Percentiles rank a stretch among this genome's conserved stretches.
Evolutionary conservation across 768 basidiomycete species (phyloP).

Genomic region (Boletus barrowsii): DNA sequence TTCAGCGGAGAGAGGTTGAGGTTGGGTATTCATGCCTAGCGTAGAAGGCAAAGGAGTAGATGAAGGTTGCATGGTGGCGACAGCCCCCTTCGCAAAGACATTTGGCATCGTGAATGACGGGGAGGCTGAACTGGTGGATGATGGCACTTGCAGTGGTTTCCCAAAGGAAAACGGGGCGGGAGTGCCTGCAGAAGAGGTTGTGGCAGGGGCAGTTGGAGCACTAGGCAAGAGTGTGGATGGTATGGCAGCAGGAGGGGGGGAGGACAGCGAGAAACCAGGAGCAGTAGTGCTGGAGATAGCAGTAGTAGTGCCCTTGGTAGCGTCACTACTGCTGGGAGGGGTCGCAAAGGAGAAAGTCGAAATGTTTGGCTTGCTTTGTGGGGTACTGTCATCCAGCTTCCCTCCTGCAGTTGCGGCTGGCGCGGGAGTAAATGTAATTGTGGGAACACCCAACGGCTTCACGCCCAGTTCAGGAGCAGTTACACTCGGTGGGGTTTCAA

Average conservation of each 20-base stretch:
- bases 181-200: slow-evolving; percentile 8
- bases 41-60: slow-evolving; percentile 6
- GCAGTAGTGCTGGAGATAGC: slow-evolving; percentile 6
- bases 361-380: slow-evolving; percentile 14
- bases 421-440: slow-evolving; percentile 28
- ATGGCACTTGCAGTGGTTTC: slow-evolving; percentile 12
- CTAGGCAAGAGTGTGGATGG: slow-evolving; percentile 14
- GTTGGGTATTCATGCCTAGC: slow-evolving; percentile 5
- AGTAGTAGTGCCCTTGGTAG: slow-evolving; percentile 6
- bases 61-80: slow-evolving; percentile 4
- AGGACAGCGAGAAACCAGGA: slow-evolving; percentile 22
- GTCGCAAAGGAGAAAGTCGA: slow-evolving; percentile 17
- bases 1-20: slow-evolving; percentile 7
- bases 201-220: slow-evolving; percentile 6
- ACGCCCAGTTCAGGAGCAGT: slow-evolving; percentile 22
- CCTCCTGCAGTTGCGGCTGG: slow-evolving; percentile 7
- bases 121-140: neutral
- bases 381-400: slow-evolving; percentile 1
- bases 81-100: slow-evolving; percentile 31
- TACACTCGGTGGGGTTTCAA: slow-evolving; percentile 29
- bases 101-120: slow-evolving; percentile 22
- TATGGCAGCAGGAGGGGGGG: slow-evolving; percentile 23
- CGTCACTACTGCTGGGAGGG: slow-evolving; percentile 2
- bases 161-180: slow-evolving; percentile 15
- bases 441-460: slow-evolving; percentile 24